Percentiles rank a stretch among this genome's conserved stretches.
Conservation (phyloP, 73 alveolate species). For the Tetrahymena thermophila region DNA sequence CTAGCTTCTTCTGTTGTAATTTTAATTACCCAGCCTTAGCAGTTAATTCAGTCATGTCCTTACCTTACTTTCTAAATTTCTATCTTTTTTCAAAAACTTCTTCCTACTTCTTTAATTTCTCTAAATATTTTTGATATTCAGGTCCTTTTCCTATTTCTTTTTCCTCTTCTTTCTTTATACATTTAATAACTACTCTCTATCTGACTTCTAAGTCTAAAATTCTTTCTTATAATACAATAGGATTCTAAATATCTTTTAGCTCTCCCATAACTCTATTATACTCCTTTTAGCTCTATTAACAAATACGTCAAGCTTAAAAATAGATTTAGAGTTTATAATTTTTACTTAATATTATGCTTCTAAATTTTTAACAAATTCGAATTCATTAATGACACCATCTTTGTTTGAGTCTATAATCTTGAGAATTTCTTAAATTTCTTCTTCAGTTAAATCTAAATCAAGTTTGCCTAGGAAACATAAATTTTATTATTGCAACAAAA, state of each 20-base stretch:
- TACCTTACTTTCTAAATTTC: background rate
- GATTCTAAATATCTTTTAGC: background rate
- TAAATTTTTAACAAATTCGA: background rate
- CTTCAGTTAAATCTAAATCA: background rate
- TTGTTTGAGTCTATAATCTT: background rate
- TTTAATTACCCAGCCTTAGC: background rate
- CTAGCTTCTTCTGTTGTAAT: background rate
- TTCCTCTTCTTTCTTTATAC: background rate
- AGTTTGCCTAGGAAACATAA: background rate
- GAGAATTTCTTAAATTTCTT: background rate
- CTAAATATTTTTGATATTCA: background rate
- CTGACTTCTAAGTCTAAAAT: background rate
- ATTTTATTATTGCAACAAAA: background rate
- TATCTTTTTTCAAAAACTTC: background rate
- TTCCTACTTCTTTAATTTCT: background rate
- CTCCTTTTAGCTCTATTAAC: background rate
- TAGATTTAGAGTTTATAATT: background rate
- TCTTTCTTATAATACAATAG: background rate
- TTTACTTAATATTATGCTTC: background rate
- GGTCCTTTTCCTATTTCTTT: background rate
- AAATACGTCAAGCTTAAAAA: background rate
- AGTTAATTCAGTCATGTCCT: background rate
- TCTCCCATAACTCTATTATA: background rate
- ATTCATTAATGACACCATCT: background rate
- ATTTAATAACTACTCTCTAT: background rate